Conservation (phyloP, 371 early-diverging fungal genomes). For the Cokeromyces recurvatus region DNA sequence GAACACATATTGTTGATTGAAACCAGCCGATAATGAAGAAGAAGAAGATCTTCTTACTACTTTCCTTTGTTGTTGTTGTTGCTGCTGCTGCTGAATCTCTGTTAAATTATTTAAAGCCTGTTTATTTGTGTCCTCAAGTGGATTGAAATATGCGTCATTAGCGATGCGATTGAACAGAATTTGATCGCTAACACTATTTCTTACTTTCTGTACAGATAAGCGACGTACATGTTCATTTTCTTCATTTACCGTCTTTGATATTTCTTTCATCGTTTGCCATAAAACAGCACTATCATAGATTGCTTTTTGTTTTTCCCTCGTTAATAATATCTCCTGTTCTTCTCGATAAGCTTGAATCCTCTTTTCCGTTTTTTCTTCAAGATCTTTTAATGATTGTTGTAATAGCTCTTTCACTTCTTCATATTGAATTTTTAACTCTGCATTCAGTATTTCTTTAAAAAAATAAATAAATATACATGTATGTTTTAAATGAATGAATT, state of each 20-base stretch:
- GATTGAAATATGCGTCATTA: neutral
- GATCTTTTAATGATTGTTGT: conserved; percentile 11
- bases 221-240: neutral
- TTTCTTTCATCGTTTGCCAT: conserved; percentile 30
- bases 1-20: too few species aligned
- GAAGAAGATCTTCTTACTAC: conserved; percentile 6
- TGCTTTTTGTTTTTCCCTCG: conserved; percentile 14
- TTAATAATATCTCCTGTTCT: conserved; percentile 19
- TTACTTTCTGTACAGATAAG: too few species aligned
- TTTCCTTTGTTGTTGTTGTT: neutral
- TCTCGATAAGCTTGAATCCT: conserved; percentile 21
- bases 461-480: too few species aligned
- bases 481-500: too few species aligned
- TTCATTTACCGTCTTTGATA: conserved; percentile 15
- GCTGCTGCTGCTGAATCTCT: too few species aligned
- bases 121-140: too few species aligned
- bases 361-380: conserved; percentile 20
- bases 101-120: too few species aligned
- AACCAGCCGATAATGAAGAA: too few species aligned
- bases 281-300: conserved; percentile 22
- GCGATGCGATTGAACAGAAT: neutral
- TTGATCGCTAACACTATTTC: neutral
- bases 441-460: too few species aligned
- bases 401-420: conserved; percentile 17
- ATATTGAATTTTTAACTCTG: conserved; percentile 20